Conservation (phyloP, 805 yeast species). For the Metschnikowia noctiluminum region DNA sequence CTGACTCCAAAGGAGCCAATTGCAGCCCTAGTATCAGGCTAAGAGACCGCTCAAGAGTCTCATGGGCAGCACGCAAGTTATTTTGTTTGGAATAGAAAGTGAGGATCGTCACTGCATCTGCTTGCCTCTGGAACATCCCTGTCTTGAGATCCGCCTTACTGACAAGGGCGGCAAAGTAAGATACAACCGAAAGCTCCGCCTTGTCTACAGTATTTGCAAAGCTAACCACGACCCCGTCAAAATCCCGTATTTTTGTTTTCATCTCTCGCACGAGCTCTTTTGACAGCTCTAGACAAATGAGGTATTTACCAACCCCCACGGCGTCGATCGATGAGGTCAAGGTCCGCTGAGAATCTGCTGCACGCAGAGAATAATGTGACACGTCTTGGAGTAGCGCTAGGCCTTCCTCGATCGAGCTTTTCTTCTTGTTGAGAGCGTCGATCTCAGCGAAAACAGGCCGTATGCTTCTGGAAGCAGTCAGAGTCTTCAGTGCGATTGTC, state of each 20-base stretch:
- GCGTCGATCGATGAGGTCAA: conserved; percentile 33
- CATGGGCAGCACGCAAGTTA: conserved; percentile 13
- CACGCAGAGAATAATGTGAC: conserved; percentile 46
- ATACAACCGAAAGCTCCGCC: conserved; percentile 53
- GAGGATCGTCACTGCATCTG: conserved; percentile 12
- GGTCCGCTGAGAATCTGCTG: conserved; percentile 39
- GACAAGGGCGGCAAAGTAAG: conserved; percentile 39
- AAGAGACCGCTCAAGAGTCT: conserved; percentile 15
- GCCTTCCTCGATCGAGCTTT: conserved; percentile 55
- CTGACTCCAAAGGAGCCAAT: conserved; percentile 37
- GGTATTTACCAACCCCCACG: conserved; percentile 38
- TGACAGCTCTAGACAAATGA: conserved; percentile 34
- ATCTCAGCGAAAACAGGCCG: conserved; percentile 70
- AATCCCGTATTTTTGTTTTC: conserved; percentile 44
- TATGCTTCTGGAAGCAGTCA: conserved; percentile 58
- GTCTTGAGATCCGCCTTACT: conserved; percentile 5
- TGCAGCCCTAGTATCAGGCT: conserved; percentile 5
- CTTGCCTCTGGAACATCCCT: conserved; percentile 6
- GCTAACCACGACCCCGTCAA: conserved; percentile 64
- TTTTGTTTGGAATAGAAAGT: conserved; percentile 12
- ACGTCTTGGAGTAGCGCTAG: conserved; percentile 50
- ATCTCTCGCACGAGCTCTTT: conserved; percentile 46
- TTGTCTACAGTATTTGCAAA: conserved; percentile 52
- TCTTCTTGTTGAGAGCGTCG: conserved; percentile 51
- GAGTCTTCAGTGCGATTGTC: conserved; percentile 50